These are phyloP conservation scores for Emericellopsis terricola DNA, from an alignment of 495 filamentous ascomycete species.

Conservation along the genomic window DNA sequence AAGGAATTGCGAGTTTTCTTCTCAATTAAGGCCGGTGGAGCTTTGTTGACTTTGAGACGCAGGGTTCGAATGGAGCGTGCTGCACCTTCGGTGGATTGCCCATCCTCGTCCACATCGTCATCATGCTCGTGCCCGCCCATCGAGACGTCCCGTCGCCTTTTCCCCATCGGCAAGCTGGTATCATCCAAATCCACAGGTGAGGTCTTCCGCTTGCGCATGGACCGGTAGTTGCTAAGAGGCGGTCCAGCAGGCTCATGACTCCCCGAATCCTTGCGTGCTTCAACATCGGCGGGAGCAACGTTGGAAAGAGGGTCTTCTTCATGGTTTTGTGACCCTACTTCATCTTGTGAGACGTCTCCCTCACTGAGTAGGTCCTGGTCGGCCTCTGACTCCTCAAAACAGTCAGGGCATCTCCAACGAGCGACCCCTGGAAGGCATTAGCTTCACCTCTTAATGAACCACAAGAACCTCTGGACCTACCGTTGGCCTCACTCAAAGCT, in stretches of 20 bases:
- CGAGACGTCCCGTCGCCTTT: slow-evolving; percentile 22
- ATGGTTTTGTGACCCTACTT: too few relatives aligned
- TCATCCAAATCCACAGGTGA: slow-evolving; percentile 30
- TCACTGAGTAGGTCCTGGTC: slow-evolving; percentile 23
- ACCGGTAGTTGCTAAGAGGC: too few relatives aligned
- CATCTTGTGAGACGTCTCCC: too few relatives aligned
- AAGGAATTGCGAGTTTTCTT: slow-evolving; percentile 21
- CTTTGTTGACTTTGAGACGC: slow-evolving; percentile 14
- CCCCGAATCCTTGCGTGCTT: too few relatives aligned
- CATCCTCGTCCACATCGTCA: slow-evolving; percentile 13
- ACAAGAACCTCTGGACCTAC: slow-evolving; percentile 7
- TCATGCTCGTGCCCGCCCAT: slow-evolving; percentile 9
- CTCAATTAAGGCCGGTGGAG: slow-evolving; percentile 9
- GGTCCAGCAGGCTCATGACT: too few relatives aligned
- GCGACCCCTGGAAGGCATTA: slow-evolving; percentile 29
- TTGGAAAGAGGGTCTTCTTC: slow-evolving; percentile 1
- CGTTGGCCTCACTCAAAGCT: slow-evolving; percentile 33
- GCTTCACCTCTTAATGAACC: background rate
- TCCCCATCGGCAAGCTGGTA: slow-evolving; percentile 21
- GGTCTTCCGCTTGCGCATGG: slow-evolving; percentile 74
- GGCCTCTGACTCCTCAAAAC: slow-evolving; percentile 32
- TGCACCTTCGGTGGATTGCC: slow-evolving; percentile 9
- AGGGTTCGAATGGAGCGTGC: slow-evolving; percentile 18
- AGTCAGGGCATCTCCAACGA: slow-evolving; percentile 67
- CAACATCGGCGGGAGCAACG: background rate